Evolutionary conservation across 1,284 basidiomycete genomes (phyloP).

Genomic region (Cryptococcus hybrid): DNA sequence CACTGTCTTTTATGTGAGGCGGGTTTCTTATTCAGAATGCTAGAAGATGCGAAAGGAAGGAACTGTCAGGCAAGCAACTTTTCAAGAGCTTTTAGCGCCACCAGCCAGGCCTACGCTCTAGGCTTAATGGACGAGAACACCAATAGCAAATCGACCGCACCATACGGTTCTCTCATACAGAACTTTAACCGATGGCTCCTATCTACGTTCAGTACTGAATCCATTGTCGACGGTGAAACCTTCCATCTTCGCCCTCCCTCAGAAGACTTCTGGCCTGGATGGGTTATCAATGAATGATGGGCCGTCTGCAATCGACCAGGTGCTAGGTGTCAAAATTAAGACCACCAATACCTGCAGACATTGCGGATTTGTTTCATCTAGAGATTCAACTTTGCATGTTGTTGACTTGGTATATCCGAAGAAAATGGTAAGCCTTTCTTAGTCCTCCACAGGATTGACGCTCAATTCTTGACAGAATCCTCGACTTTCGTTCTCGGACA

Average conservation of each 20-base stretch:
- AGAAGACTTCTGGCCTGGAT: slow-evolving; percentile 4
- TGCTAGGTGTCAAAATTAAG: slow-evolving; percentile 72
- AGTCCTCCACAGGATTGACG: not conserved
- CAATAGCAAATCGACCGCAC: slow-evolving; percentile 66
- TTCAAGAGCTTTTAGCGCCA: slow-evolving; percentile 82
- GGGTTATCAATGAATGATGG: slow-evolving; percentile 5
- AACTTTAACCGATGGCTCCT: slow-evolving; percentile 92
- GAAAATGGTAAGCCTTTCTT: slow-evolving; percentile 55
- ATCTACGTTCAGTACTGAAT: slow-evolving; percentile 43
- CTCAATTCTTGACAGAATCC: slow-evolving; percentile 9
- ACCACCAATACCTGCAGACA: slow-evolving; percentile 71
- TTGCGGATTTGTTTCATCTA: slow-evolving; percentile 69
- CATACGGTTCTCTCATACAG: slow-evolving; percentile 88
- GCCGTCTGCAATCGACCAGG: slow-evolving; percentile 69
- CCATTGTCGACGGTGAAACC: slow-evolving; percentile 33
- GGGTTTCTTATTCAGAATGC: slow-evolving; percentile 92
- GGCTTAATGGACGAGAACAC: slow-evolving; percentile 76
- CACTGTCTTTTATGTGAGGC: slow-evolving; percentile 94
- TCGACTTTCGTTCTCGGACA: slow-evolving; percentile 57
- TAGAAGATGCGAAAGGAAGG: slow-evolving; percentile 88
- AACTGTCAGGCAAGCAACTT: slow-evolving; percentile 98
- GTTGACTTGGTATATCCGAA: slow-evolving; percentile 88
- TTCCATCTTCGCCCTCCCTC: slow-evolving; percentile 19
- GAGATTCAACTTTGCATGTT: slow-evolving; percentile 72
- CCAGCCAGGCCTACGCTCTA: slow-evolving; percentile 73